phyloP scores from a whole-genome alignment of 2,329 filamentous ascomycete genomes.

The Claviceps capensis region DNA sequence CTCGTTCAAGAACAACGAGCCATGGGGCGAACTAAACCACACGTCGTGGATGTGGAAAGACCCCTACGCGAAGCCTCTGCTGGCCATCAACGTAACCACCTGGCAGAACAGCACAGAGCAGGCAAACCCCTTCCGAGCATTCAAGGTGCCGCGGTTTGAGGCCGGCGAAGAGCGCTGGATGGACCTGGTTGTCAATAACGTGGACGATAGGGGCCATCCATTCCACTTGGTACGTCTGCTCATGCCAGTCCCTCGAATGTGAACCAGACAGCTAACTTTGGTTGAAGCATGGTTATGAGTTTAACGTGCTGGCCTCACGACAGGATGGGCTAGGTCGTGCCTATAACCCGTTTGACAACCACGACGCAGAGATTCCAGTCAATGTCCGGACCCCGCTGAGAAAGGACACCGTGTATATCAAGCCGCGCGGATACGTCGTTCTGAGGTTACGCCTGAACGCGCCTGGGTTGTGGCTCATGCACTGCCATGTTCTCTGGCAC shows the following conservation, averaged over 20 bases:
- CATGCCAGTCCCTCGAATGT: background rate
- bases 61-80: constrained; percentile 7
- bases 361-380: background rate
- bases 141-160: constrained; percentile 9
- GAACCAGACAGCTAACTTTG: background rate
- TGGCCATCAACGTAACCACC: constrained; percentile 5
- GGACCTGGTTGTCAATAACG: constrained; percentile 34
- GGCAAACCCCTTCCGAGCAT: constrained; percentile 6
- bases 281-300: constrained; percentile 10
- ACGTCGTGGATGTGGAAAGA: constrained; percentile 10
- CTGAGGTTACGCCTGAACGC: constrained; percentile 22
- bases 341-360: constrained; percentile 8
- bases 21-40: constrained; percentile 9
- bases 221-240: constrained; percentile 28
- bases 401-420: constrained; percentile 19
- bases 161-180: constrained; percentile 23
- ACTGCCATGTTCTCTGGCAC: constrained; percentile 25
- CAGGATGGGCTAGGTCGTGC: background rate
- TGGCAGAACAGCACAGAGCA: constrained; percentile 9
- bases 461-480: constrained; percentile 23
- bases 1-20: constrained; percentile 7
- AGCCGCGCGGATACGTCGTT: constrained; percentile 20
- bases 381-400: constrained; percentile 14
- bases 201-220: constrained; percentile 34
- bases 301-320: constrained; percentile 5